These are phyloP conservation scores for Neurospora sp. DNA, from an alignment of 495 filamentous ascomycete genomes.

Conservation along the genomic window DNA sequence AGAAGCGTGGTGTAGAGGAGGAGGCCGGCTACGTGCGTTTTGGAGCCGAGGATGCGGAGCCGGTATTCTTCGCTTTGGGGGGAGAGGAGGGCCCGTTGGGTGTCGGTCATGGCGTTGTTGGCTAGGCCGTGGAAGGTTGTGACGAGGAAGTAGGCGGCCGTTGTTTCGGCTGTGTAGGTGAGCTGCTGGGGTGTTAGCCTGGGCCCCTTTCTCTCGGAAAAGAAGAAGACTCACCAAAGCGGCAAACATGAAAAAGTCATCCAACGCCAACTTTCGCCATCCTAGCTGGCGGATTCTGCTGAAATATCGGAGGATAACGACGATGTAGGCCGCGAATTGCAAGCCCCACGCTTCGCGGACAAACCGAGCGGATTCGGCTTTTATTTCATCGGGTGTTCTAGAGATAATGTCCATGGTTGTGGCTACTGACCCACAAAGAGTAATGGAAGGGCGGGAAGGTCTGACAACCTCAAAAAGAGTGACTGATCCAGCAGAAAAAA, in stretches of 20 bases:
- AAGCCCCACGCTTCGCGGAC: conserved; percentile 22
- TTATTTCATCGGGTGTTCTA: neutral
- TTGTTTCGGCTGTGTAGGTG: conserved; percentile 23
- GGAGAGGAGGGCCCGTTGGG: conserved; percentile 34
- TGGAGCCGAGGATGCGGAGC: conserved; percentile 43
- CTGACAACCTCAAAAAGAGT: neutral
- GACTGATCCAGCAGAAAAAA: neutral
- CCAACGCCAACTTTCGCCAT: conserved; percentile 21
- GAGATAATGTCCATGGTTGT: neutral
- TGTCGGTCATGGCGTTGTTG: conserved; percentile 50
- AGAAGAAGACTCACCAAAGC: neutral
- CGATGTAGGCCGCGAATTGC: conserved; percentile 18
- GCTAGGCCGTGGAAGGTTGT: conserved; percentile 42
- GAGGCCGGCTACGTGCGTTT: conserved; percentile 51
- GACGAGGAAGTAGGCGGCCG: conserved; percentile 24
- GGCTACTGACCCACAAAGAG: neutral
- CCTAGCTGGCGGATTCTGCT: conserved; percentile 14
- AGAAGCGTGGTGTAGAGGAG: conserved; percentile 46
- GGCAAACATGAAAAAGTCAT: conserved; percentile 45
- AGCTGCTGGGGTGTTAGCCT: conserved; percentile 11
- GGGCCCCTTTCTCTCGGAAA: neutral
- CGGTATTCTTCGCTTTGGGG: conserved; percentile 38
- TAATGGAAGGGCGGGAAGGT: neutral
- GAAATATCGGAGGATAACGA: conserved; percentile 19
- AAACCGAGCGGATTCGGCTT: conserved; percentile 10